Evolutionary conservation across 192 early-diverging fungal species (phyloP), one percentile per base, ranked within the genome.

Genomic region (Coemansia javaensis): DNA sequence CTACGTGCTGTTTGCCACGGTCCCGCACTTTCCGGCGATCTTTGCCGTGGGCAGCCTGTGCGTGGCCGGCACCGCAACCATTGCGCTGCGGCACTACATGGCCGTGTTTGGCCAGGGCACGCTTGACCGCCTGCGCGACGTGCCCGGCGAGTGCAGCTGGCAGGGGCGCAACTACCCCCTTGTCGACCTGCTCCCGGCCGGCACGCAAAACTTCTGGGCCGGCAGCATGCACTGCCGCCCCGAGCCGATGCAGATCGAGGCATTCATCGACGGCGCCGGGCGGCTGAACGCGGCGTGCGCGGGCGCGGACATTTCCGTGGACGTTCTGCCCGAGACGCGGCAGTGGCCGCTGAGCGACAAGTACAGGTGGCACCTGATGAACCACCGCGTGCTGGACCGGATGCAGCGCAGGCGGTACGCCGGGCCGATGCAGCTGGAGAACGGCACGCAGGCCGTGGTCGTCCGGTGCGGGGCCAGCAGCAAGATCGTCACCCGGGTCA

Each of bases 171-270:
- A 81, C 39, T 49, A 73, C n/a, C 79, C 79, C 6, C 38, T 62
- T 41, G 32, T 78, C 12, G 80, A 81, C 33, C 44, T 82, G 33
- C 47, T 82, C 32, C 80, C 80, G 0, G 63, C 67, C 2, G 63
- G 71, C 5, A 36, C 66, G n/a, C 77, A 79, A 35, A 81, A 82
- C 50, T 82, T 82, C 56, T 82, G 80, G 80, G 69, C 80, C 8
- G 80, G 78, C 8, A 58, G 61, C 7, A 54, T 53, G 37, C 21
- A 51, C 27, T 66, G 66, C 52, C 43, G 58, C 50, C 54, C 48
- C 7, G 65, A 53, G 5, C 33, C 52, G 2, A 33, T 40, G 16
- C 17, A 44, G 0, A 75, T 81, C n/a, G 34, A 66, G 25, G 79
- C 76, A 8, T 47, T 47, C 7, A 64, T 77, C 30, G 56, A 57